Percentiles rank a stretch among this genome's conserved stretches.
These are phyloP conservation scores for Solanum virginianum DNA, from an alignment of 257 asterid species.

Conservation along the genomic window DNA sequence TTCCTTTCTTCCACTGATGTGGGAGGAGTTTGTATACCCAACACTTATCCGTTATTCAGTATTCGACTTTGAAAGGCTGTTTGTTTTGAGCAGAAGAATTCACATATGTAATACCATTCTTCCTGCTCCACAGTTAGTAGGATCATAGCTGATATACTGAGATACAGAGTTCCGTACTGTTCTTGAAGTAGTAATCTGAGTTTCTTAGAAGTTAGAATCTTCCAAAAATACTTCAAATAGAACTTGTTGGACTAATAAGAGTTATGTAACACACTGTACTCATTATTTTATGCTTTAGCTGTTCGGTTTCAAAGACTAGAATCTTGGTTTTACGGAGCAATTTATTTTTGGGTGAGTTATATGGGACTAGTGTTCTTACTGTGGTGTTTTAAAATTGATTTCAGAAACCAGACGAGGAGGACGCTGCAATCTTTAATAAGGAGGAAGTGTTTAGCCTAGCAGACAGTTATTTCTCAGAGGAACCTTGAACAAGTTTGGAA, in stretches of 20 bases:
- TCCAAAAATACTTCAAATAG: background rate
- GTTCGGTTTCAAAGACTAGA: background rate
- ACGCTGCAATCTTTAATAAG: constrained; percentile 39
- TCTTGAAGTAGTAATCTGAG: background rate
- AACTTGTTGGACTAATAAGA: background rate
- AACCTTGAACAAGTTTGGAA: no score
- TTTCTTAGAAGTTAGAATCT: no score
- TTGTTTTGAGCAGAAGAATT: background rate
- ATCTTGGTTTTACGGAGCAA: background rate
- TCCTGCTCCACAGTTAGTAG: background rate
- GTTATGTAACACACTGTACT: background rate
- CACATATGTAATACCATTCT: background rate
- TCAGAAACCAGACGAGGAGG: constrained; percentile 80
- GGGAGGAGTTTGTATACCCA: no score
- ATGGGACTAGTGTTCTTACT: background rate
- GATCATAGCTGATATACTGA: background rate
- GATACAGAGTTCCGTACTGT: background rate
- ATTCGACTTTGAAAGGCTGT: background rate
- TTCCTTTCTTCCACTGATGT: no score
- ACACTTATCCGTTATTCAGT: background rate
- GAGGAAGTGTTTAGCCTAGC: no score
- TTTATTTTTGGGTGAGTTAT: background rate
- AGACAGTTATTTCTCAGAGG: no score
- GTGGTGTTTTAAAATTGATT: background rate
- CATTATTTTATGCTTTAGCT: background rate